Conservation (phyloP, 768 basidiomycete genomes). For the Podaxis pistillaris region DNA sequence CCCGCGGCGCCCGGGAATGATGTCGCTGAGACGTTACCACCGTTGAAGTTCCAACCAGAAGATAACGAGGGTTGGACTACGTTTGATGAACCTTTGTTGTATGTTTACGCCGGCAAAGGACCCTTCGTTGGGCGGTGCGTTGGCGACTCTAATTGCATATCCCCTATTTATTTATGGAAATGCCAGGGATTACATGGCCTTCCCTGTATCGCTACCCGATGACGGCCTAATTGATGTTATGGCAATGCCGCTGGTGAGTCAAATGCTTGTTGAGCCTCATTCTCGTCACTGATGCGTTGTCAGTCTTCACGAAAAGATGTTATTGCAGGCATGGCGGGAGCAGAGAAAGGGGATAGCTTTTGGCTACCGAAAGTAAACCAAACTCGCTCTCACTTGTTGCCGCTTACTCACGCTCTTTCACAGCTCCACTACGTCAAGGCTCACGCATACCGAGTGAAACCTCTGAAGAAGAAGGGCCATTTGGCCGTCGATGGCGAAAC, state of each 20-base stretch:
- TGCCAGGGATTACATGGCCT: conserved; percentile 72
- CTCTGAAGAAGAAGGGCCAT: conserved; percentile 49
- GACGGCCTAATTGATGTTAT: conserved; percentile 78
- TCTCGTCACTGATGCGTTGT: not conserved
- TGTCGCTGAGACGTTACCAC: conserved; percentile 35
- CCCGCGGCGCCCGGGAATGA: conserved; percentile 15
- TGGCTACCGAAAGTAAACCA: conserved; percentile 59
- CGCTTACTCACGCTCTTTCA: conserved; percentile 8
- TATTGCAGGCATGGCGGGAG: conserved; percentile 55
- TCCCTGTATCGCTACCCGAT: conserved; percentile 77
- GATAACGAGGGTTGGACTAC: conserved; percentile 66
- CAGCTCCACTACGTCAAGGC: conserved; percentile 76
- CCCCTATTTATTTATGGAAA: not conserved
- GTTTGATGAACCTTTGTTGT: conserved; percentile 66
- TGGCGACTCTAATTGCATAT: not conserved
- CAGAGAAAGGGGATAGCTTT: conserved; percentile 56
- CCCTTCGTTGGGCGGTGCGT: conserved; percentile 68
- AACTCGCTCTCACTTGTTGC: not conserved
- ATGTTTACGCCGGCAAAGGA: conserved; percentile 75
- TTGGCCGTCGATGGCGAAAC: conserved; percentile 79
- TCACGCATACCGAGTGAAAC: conserved; percentile 69
- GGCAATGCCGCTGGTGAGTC: conserved; percentile 58
- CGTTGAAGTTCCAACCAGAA: conserved; percentile 40
- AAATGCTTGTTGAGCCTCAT: not conserved
- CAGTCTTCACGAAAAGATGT: conserved; percentile 53